Evolutionary conservation across 2,329 filamentous ascomycete species (phyloP), one percentile per base, ranked within the genome.

Genomic region (Aspergillus sp.): DNA sequence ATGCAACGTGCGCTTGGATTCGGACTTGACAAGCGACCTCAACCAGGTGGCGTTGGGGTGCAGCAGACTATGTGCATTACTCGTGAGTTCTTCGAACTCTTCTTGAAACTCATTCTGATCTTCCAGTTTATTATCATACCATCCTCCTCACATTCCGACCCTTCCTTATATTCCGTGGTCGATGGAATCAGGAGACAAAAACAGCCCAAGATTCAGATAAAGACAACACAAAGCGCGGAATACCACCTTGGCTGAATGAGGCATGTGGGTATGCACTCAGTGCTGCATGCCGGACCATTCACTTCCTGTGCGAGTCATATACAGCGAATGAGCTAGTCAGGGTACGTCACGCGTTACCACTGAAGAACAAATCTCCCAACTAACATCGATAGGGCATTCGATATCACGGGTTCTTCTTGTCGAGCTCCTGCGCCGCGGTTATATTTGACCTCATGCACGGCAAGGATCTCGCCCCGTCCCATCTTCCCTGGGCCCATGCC

Each of bases 391-490:
- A 80, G 77, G 73, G 77, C 66, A 65, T 79, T 4, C 77, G 76
- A 37, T 80, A 79, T 25, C 76, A 79, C 25, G 75, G 70, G 5
- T 79, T 77, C 48, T 79, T 80, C 49, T 65, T 79, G 9, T 71
- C 75, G 35, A 78, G 76, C 31, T 75, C 76, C 12, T 70, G 69
- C 11, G 78, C 78, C 49, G 73, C 73, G 3, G 57, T 80, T 3
- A 73, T 77, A 8, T 78, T 78, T 46, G 76, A 80, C 49, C 68
- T 80, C 47, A 66, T 80, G 17, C 76, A 79, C 33, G 73, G 76
- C 12, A 68, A 72, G 19, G 65, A 67, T 46, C 65, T 70, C 2
- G 71, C 75, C 2, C 56, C 71, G n/a, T 66, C 67, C 3, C 76
- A 77, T 53, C 65, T 80, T 2, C 76, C 75, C 1, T 79, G 75